These are phyloP conservation scores for Vitis rupestris DNA, from an alignment of 164 flowering plant species.

Conservation along the genomic window DNA sequence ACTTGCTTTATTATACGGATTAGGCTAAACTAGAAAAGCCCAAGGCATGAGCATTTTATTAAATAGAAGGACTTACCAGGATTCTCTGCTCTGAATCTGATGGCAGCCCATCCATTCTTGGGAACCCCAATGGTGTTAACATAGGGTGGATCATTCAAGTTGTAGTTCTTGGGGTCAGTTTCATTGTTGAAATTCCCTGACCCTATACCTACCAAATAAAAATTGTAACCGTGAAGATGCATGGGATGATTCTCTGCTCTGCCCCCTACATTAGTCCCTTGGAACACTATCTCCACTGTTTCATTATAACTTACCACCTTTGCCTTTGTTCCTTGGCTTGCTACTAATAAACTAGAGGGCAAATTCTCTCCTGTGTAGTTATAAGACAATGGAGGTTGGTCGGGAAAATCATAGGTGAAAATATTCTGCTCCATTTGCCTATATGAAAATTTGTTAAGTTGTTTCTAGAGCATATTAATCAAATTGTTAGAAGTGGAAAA, in stretches of 20 bases:
- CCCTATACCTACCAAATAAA: conserved; percentile 20
- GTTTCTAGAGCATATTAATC: neutral
- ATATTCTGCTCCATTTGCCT: conserved; percentile 2
- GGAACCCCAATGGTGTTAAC: conserved; percentile 24
- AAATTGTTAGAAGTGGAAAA: neutral
- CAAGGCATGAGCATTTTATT: neutral
- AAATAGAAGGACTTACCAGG: conserved; percentile 12
- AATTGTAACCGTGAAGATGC: conserved; percentile 27
- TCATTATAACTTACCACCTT: conserved; percentile 3
- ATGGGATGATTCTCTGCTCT: conserved; percentile 17
- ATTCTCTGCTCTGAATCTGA: conserved; percentile 21
- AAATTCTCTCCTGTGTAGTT: conserved; percentile 8
- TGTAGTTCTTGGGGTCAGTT: conserved; percentile 13
- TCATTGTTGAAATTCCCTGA: conserved; percentile 14
- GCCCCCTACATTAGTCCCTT: conserved; percentile 1
- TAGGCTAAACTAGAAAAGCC: too few species aligned
- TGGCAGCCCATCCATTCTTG: conserved; percentile 19
- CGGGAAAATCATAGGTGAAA: conserved; percentile 14
- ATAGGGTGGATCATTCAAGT: conserved; percentile 21
- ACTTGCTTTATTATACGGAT: too few species aligned
- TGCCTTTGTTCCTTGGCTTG: conserved; percentile 14
- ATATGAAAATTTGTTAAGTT: neutral
- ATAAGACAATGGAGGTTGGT: conserved; percentile 2
- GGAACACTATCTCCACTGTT: conserved; percentile 18
- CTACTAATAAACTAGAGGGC: neutral